phyloP scores from a whole-genome alignment of 805 yeast species.

The Wickerhamiella allomyrinae region DNA sequence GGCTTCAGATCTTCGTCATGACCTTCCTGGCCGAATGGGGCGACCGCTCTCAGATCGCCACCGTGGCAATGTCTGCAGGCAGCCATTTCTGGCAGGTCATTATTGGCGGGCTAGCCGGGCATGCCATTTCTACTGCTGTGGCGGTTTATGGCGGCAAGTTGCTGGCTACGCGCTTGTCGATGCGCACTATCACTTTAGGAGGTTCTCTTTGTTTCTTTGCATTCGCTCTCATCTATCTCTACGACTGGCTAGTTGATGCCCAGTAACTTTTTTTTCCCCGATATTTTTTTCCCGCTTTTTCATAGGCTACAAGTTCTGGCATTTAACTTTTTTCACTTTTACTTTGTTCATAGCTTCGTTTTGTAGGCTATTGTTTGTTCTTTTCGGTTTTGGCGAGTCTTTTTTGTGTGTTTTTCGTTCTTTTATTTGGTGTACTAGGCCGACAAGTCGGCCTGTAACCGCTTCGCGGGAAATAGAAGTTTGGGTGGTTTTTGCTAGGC shows the following conservation, averaged over 20 bases:
- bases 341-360: background rate
- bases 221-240: constrained; percentile 68
- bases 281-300: too few species aligned
- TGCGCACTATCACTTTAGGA: constrained; percentile 82
- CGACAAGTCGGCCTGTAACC: too few species aligned
- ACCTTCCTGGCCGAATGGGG: constrained; percentile 98
- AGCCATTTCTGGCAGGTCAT: constrained; percentile 82
- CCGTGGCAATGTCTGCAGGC: constrained; percentile 97
- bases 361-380: too few species aligned
- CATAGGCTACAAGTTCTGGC: too few species aligned
- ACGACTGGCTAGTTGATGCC: constrained; percentile 27
- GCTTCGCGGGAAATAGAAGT: too few species aligned
- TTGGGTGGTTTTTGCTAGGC: too few species aligned
- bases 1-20: constrained; percentile 92
- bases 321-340: too few species aligned
- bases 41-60: constrained; percentile 94
- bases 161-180: constrained; percentile 74
- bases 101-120: constrained; percentile 81
- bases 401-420: too few species aligned
- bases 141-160: constrained; percentile 93
- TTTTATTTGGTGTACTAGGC: too few species aligned
- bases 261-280: too few species aligned
- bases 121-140: constrained; percentile 67
- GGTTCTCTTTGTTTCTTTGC: constrained; percentile 80
- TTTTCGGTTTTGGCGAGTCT: too few species aligned